Conservation (phyloP, 106 monocot genomes). For the Agapanthus africanus region DNA sequence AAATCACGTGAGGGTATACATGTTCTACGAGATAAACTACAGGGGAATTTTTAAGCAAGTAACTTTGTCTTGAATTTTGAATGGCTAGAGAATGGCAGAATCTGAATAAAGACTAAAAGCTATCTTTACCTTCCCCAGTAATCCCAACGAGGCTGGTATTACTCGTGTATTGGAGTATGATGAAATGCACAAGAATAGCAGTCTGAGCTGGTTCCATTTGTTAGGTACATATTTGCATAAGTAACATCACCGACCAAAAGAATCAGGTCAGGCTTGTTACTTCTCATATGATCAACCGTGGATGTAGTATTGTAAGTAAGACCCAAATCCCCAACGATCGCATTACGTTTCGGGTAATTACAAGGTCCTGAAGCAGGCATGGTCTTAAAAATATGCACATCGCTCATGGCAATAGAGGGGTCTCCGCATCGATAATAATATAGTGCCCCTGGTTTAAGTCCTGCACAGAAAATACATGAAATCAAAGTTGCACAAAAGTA, state of each 20-base stretch:
- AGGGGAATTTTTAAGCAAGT: no score
- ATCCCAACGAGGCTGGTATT: conserved; percentile 94
- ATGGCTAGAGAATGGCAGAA: neutral
- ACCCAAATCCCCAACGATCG: conserved; percentile 77
- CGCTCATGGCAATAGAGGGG: conserved; percentile 67
- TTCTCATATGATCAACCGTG: conserved; percentile 65
- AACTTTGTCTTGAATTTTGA: neutral
- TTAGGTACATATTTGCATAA: conserved; percentile 83
- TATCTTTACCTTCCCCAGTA: conserved; percentile 77
- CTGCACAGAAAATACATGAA: conserved; percentile 18
- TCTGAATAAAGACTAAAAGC: neutral
- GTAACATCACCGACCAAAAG: conserved; percentile 78
- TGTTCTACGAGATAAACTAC: no score
- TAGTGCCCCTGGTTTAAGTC: conserved; percentile 46
- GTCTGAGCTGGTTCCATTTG: conserved; percentile 82
- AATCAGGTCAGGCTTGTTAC: conserved; percentile 72
- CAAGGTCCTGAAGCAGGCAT: conserved; percentile 64
- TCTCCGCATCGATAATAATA: conserved; percentile 88
- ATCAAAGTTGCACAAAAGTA: neutral
- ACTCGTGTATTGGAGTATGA: conserved; percentile 76
- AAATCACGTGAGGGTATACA: no score
- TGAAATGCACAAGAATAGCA: conserved; percentile 81
- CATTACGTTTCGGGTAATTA: conserved; percentile 64
- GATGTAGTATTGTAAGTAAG: conserved; percentile 88
- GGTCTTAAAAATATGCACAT: conserved; percentile 50